phyloP scores from a whole-genome alignment of 495 filamentous ascomycete genomes.

The Aspergillus diversus region DNA sequence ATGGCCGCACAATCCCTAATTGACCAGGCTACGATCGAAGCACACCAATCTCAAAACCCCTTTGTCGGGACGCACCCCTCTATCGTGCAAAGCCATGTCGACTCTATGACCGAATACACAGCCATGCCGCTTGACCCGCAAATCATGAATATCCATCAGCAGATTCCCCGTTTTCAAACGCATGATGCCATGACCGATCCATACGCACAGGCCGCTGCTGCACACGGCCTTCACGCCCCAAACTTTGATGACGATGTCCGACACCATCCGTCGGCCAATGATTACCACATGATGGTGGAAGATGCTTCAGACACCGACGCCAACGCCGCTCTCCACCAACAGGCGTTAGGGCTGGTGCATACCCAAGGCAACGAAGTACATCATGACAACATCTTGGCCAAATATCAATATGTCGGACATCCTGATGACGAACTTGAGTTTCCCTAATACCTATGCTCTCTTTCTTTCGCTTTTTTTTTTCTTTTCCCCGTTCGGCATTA shows the following conservation, averaged over 20 bases:
- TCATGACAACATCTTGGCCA: constrained; percentile 46
- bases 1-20: constrained; percentile 34
- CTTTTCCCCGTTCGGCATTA: not conserved
- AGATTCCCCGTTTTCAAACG: constrained; percentile 42
- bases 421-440: constrained; percentile 19
- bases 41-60: constrained; percentile 36
- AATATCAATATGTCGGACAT: constrained; percentile 44
- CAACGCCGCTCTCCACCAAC: constrained; percentile 36
- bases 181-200: constrained; percentile 42
- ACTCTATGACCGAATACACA: constrained; percentile 43
- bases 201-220: constrained; percentile 31
- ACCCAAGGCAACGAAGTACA: constrained; percentile 47
- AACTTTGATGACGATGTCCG: constrained; percentile 48
- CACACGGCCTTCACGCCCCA: constrained; percentile 34
- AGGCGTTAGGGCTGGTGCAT: constrained; percentile 47
- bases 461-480: not conserved
- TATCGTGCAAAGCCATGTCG: constrained; percentile 35
- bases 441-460: constrained; percentile 1
- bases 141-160: constrained; percentile 48
- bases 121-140: constrained; percentile 50
- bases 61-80: constrained; percentile 36
- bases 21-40: constrained; percentile 36
- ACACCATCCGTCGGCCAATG: constrained; percentile 39
- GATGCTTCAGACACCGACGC: constrained; percentile 43
- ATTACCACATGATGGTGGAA: constrained; percentile 52